Evolutionary conservation across 345 rosid species (phyloP).

Genomic region (Crucihimalaya himalaica): DNA sequence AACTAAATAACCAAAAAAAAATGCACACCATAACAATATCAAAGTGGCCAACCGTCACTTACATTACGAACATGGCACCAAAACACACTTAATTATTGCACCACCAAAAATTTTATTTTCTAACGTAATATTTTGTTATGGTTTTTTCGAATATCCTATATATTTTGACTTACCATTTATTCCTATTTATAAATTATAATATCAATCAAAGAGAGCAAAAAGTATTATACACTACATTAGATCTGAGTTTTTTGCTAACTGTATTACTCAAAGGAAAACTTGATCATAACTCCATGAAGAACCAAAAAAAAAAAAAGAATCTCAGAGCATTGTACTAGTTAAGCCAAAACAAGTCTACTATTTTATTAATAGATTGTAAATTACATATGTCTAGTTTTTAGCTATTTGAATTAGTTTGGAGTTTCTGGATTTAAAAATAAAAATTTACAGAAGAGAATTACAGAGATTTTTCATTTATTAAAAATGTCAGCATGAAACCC

Average conservation of each 20-base stretch:
- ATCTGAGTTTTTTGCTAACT: not conserved
- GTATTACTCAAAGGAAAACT: not conserved
- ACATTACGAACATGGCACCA: not conserved
- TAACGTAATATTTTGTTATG: not conserved
- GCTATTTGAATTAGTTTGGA: not conserved
- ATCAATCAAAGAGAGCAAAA: not conserved
- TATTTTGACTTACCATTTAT: not conserved
- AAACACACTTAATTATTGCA: not conserved
- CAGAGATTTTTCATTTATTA: not conserved
- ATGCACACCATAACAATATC: not conserved
- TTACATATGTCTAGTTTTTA: not conserved
- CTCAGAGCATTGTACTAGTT: not conserved
- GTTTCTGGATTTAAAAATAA: not conserved
- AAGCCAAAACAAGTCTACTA: not conserved
- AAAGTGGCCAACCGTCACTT: not conserved
- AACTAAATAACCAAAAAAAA: not conserved
- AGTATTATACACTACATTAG: not conserved
- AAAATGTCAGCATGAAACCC: conserved; percentile 18
- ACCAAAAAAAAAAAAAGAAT: too few species aligned
- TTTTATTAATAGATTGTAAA: not conserved
- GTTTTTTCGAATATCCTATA: not conserved
- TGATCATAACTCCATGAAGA: not conserved
- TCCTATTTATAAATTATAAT: not conserved
- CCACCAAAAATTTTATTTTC: not conserved
- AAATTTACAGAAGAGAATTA: not conserved